Evolutionary conservation across 2,329 filamentous ascomycete genomes (phyloP).

Genomic region (Ascochyta fabae): DNA sequence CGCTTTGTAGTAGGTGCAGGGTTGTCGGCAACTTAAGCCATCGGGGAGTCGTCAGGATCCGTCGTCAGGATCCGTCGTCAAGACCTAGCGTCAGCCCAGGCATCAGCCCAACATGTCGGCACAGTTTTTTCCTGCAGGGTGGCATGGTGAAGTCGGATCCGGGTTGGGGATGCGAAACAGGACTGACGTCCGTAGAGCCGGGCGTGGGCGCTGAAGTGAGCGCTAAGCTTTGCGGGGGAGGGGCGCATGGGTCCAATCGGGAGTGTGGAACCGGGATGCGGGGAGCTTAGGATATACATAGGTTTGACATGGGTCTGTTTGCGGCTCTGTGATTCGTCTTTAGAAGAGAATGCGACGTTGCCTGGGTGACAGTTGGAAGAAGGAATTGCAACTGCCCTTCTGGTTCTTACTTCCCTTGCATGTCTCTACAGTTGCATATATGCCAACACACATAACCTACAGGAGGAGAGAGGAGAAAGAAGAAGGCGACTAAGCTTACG

Average conservation of each 20-base stretch:
- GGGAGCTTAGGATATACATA: no score
- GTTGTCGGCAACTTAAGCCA: not conserved
- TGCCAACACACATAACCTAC: no score
- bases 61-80: not conserved
- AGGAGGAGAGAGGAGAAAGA: no score
- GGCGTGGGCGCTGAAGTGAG: not conserved
- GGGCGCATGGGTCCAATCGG: constrained; percentile 12
- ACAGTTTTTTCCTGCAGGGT: constrained; percentile 2
- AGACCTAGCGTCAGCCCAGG: not conserved
- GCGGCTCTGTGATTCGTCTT: no score
- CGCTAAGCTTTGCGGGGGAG: constrained; percentile 18
- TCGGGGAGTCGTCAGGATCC: not conserved
- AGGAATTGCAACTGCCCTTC: no score
- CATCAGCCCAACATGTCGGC: constrained; percentile 6
- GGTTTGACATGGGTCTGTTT: no score
- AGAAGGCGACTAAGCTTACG: no score
- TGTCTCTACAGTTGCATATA: no score
- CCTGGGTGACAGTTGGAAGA: no score
- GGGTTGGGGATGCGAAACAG: constrained; percentile 3
- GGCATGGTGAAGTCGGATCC: constrained; percentile 13
- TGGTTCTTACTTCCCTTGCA: no score
- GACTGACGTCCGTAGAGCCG: constrained; percentile 11
- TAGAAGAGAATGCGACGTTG: no score
- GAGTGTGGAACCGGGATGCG: constrained; percentile 3
- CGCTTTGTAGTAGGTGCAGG: not conserved